Base-by-base conservation (phyloP, 208 protist species). In the Acanthamoeba castellanii region DNA sequence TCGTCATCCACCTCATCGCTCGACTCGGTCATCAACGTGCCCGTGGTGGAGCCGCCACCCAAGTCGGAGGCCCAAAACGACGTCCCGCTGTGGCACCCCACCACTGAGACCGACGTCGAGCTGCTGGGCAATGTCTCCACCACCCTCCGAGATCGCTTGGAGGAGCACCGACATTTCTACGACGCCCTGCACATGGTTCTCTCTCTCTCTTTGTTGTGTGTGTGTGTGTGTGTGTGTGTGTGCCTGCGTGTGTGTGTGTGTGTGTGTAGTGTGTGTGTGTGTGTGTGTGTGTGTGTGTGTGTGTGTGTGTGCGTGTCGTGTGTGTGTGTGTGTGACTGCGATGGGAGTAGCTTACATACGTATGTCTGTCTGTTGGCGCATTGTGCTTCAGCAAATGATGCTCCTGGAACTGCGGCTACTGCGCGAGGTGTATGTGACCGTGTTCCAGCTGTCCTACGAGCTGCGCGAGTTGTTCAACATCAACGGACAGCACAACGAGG, bases 381-480 rank as follows among this genome's bases (percentile, higher is more conserved):
- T 3, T 42, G 37, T 42, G 37, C 37, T 42, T 42, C 50, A 92
- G 85, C 85, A 92, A 92, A 25, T 92, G 52, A 66, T 92, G 59
- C 57, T 92, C 14, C 45, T 92, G 61, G 85, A 92, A 52, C 55
- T 92, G 13, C 85, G 85, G 30, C 16, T 92, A 27, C 22, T 92
- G 37, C 52, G 85, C 59, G 85, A 92, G 57, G 85, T 92, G 13
- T 92, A 92, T 34, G 85, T 92, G 11, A 70, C 61, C 20, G 34
- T 92, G 27, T 92, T 92, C 59, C 85, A 92, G 57, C 57, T 92
- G 59, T 92, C 85, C 45, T 74, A 74, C 85, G 85, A 92, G 37
- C 59, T 92, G 61, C 52, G 61, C 16, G 85, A 92, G 57, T 52
- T 92, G 45, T 92, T 92, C 85, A 92, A 92, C 30, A 72, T 92